Percentiles rank a stretch among this genome's conserved stretches.
These are phyloP conservation scores for Cercospora beticola DNA, from an alignment of 2,329 filamentous ascomycete genomes.

Conservation along the genomic window DNA sequence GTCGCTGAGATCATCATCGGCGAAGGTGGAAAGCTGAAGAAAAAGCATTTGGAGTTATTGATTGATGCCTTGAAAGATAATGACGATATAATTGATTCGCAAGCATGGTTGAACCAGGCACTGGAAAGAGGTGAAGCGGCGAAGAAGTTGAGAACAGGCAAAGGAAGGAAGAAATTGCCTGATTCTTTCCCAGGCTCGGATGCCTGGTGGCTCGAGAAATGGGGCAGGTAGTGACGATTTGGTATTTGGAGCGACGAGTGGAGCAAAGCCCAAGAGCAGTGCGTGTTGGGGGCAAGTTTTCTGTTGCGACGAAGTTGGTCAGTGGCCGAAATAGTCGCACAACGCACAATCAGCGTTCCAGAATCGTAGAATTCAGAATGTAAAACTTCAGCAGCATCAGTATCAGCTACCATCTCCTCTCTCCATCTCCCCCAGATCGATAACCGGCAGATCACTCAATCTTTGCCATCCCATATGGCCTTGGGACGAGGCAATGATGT, in stretches of 20 bases:
- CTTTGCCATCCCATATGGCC: too few relatives aligned
- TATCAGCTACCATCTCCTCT: too few relatives aligned
- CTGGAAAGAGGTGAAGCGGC: not conserved
- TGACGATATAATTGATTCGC: not conserved
- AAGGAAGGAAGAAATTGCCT: not conserved
- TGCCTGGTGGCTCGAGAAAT: not conserved
- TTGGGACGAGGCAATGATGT: too few relatives aligned
- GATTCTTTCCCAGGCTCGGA: not conserved
- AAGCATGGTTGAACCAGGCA: not conserved
- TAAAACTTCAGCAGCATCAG: too few relatives aligned
- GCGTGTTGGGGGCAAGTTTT: too few relatives aligned
- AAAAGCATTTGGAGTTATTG: not conserved
- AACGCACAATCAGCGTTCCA: too few relatives aligned
- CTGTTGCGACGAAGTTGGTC: too few relatives aligned
- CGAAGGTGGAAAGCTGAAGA: not conserved
- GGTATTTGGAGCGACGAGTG: not conserved
- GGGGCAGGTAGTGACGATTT: not conserved
- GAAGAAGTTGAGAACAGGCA: not conserved
- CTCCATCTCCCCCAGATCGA: conserved; percentile 9
- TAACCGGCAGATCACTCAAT: conserved; percentile 40
- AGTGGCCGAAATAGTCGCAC: too few relatives aligned
- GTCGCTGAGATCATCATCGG: not conserved
- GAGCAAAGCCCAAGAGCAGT: too few relatives aligned
- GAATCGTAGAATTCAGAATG: too few relatives aligned
- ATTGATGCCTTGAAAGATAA: not conserved